Percentiles rank a stretch among this genome's conserved stretches.
Evolutionary conservation across 352 stramenopile species (phyloP).

Genomic region (Globisporangium spinosum): DNA sequence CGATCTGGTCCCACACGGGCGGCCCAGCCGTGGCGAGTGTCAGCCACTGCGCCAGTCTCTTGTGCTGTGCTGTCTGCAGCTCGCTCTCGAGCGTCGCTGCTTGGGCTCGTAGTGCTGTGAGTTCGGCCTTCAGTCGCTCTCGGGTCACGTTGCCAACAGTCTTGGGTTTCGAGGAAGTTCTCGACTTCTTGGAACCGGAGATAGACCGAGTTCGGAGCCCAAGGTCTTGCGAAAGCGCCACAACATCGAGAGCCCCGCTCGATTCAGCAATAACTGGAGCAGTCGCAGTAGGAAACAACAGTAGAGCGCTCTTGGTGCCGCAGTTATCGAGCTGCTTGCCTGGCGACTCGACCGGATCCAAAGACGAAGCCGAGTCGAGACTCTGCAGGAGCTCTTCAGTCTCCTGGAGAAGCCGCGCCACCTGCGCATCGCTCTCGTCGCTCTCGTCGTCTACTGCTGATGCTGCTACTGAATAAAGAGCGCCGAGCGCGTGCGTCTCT

Average conservation of each 20-base stretch:
- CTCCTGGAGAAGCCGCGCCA: not conserved
- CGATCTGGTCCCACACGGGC: slow-evolving; percentile 1
- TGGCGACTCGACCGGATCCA: not conserved
- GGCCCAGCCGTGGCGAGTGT: not conserved
- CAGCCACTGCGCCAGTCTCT: not conserved
- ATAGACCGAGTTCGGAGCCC: not conserved
- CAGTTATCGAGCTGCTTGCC: not conserved
- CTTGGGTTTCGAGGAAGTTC: not conserved
- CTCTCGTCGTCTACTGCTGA: not conserved
- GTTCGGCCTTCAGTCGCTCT: not conserved
- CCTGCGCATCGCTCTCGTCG: not conserved
- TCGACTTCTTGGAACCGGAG: not conserved
- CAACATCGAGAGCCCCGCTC: not conserved
- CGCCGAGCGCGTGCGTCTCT: not conserved
- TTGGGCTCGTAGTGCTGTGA: not conserved
- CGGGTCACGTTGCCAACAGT: not conserved
- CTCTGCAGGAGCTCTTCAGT: not conserved
- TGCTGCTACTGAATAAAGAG: not conserved
- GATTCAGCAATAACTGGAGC: not conserved
- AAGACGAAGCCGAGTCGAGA: not conserved
- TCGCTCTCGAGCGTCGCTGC: not conserved
- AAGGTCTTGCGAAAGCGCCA: not conserved
- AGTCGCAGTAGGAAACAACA: not conserved
- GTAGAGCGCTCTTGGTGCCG: not conserved
- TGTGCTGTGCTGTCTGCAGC: not conserved